Evolutionary conservation across 495 filamentous ascomycete species (phyloP).

Genomic region (Xylaria flabelliformis): DNA sequence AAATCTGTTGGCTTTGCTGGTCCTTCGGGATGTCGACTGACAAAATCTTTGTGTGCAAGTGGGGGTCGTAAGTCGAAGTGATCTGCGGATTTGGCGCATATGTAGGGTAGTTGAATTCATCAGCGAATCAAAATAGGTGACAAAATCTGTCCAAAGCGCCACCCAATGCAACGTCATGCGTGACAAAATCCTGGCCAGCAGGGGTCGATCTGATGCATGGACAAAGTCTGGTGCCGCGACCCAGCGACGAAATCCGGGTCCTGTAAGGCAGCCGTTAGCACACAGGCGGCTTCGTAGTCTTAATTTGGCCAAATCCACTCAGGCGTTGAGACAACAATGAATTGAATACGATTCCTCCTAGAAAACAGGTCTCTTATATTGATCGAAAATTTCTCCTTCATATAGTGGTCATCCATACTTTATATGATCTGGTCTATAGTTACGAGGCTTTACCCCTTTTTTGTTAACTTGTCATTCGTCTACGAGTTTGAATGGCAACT

Average conservation of each 20-base stretch:
- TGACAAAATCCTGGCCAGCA: conserved; percentile 8
- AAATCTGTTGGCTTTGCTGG: too few species aligned
- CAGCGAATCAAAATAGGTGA: neutral
- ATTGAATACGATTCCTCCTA: neutral
- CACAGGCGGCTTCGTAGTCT: neutral
- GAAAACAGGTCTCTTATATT: neutral
- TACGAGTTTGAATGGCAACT: neutral
- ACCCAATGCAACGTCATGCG: neutral
- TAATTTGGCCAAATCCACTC: neutral
- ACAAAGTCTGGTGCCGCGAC: neutral
- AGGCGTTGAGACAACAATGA: neutral
- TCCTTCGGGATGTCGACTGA: neutral
- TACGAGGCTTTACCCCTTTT: neutral
- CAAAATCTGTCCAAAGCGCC: neutral
- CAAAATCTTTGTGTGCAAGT: neutral
- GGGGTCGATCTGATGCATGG: neutral
- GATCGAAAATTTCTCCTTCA: neutral
- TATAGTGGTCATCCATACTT: neutral
- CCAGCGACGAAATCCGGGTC: neutral
- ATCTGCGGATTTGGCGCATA: neutral
- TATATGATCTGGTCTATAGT: neutral
- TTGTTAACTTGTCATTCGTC: neutral
- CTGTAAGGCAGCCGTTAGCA: neutral
- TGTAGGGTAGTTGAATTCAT: neutral
- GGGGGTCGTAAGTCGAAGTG: too few species aligned